Percentiles rank a stretch among this genome's conserved stretches.
Conservation (phyloP, 2,329 filamentous ascomycete species). For the Microdochium nivale region DNA sequence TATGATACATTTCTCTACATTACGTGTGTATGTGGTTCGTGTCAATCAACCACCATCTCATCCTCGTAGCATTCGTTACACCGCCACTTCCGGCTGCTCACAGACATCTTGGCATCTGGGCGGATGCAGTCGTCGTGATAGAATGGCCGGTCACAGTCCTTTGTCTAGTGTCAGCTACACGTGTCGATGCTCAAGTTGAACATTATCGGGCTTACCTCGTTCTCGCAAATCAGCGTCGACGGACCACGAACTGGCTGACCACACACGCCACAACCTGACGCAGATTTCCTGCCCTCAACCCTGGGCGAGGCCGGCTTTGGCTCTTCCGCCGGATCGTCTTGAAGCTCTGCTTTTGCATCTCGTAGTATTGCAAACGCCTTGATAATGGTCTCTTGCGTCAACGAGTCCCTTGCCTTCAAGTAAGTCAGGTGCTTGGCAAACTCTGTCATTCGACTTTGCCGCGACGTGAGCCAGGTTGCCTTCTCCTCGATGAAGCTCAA, state of each 20-base stretch:
- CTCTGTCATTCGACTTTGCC: constrained; percentile 38
- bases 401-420: constrained; percentile 37
- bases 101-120: constrained; percentile 23
- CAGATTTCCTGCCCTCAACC: constrained; percentile 25
- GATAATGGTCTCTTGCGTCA: constrained; percentile 34
- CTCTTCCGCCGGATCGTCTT: constrained; percentile 12
- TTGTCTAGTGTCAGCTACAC: constrained; percentile 6
- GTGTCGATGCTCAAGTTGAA: constrained; percentile 1
- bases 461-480: constrained; percentile 41
- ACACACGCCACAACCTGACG: constrained; percentile 38
- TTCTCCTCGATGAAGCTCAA: constrained; percentile 41
- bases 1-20: too few species aligned
- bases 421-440: constrained; percentile 46
- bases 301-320: constrained; percentile 11
- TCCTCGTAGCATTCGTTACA: constrained; percentile 30
- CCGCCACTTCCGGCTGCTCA: constrained; percentile 28
- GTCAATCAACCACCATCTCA: background rate
- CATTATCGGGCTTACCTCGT: constrained; percentile 30
- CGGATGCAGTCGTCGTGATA: constrained; percentile 41
- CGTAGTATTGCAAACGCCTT: constrained; percentile 34
- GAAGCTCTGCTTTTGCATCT: constrained; percentile 25
- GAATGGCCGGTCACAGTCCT: constrained; percentile 34
- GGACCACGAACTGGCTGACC: constrained; percentile 38
- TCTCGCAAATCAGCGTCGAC: constrained; percentile 38
- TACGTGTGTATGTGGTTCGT: background rate